Conservation (phyloP, 306 rosid species). For the Canavalia ensiformis region DNA sequence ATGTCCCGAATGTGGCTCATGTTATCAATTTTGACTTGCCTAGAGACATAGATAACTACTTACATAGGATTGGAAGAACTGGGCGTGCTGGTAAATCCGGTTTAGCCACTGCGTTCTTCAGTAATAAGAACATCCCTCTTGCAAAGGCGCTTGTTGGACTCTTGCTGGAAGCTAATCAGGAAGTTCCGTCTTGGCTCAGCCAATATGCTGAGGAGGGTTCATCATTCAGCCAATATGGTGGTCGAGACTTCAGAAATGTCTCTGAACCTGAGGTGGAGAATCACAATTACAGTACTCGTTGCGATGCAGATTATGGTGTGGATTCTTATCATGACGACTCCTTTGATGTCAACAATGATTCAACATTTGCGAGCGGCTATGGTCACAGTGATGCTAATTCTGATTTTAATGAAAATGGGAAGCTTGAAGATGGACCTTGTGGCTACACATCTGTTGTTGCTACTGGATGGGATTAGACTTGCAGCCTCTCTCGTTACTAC, state of each 20-base stretch:
- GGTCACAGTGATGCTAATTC: conserved; percentile 23
- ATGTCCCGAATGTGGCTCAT: conserved; percentile 80
- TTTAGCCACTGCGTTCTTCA: conserved; percentile 84
- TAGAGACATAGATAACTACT: conserved; percentile 77
- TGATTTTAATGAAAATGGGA: conserved; percentile 40
- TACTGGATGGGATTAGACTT: conserved; percentile 72
- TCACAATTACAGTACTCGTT: conserved; percentile 41
- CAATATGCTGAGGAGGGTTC: conserved; percentile 58
- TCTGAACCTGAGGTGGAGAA: conserved; percentile 43
- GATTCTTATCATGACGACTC: conserved; percentile 18
- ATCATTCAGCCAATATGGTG: conserved; percentile 70
- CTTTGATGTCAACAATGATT: conserved; percentile 5
- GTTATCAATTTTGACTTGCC: conserved; percentile 85
- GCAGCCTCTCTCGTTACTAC: background rate
- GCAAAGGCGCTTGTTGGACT: conserved; percentile 68
- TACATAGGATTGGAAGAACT: conserved; percentile 85
- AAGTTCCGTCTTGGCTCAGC: conserved; percentile 74
- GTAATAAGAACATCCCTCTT: conserved; percentile 60
- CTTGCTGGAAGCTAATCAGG: conserved; percentile 78
- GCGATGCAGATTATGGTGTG: conserved; percentile 23
- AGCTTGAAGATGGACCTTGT: conserved; percentile 39
- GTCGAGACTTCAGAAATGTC: conserved; percentile 66
- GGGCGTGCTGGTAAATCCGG: conserved; percentile 91
- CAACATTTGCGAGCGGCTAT: conserved; percentile 20
- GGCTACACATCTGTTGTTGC: conserved; percentile 53